Base-by-base conservation (phyloP, 1,284 basidiomycete genomes). In the Malassezia globosa region DNA sequence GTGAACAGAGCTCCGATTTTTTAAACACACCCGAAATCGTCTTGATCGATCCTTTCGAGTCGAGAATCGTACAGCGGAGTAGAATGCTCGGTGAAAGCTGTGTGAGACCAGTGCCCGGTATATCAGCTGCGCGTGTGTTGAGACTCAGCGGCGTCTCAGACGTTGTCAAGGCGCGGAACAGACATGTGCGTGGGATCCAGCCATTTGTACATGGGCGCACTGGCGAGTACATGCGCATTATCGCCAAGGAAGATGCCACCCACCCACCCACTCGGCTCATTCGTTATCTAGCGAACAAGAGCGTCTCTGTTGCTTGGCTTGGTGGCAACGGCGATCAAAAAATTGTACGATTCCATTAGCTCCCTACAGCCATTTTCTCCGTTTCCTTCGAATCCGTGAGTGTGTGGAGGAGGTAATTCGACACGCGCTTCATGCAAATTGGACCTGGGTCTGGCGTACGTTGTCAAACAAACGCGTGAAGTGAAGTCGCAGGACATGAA, bases 21-120 rank as follows among this genome's bases (percentile, higher is more conserved):
- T 83, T 86, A 74, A 92, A 90, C 63, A 84, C 81, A 19, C 88
- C 87, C 34, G 86, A 88, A 48, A 88, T 87, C 24, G 82, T 86
- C 71, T 84, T 85, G 60, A 94, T 86, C 18, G 48, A 48, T 1
- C 64, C 64, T 5, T 51, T 40, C 3, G 54, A 46, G 40, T 66
- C 64, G n/a, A 66, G 59, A 41, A 66, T 61, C 29, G 64, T 66
- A 36, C 62, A 64, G 3, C 64, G 58, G n/a, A 66, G 54, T 27
- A 63, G 48, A 31, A 66, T 61, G 41, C 61, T 56, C 0, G 59
- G 61, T 2, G 57, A 58, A 1, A 65, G 50, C 33, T 63, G 59
- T 5, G 63, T 56, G 4, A 56, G 56, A 5, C 57, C 62, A 3
- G 57, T 21, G 24, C 44, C 39, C 5, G 39, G 25, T 18, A 47